Evolutionary conservation across 345 rosid species (phyloP).

Genomic region (Heritiera littoralis): DNA sequence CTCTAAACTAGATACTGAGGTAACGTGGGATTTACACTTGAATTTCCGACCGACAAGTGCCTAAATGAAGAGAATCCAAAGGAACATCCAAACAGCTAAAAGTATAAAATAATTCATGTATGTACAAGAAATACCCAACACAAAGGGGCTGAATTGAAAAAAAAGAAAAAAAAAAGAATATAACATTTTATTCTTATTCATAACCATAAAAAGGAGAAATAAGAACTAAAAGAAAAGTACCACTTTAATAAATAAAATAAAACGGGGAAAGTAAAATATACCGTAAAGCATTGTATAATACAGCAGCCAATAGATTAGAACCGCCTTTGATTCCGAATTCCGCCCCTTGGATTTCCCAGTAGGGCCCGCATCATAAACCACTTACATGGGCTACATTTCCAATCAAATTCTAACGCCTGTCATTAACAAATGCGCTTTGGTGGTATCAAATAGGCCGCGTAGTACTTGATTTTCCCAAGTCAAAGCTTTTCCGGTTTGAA

Average conservation of each 20-base stretch:
- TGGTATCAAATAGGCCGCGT: constrained; percentile 14
- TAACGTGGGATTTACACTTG: background rate
- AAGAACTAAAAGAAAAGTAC: constrained; percentile 2
- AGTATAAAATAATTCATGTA: background rate
- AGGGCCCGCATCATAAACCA: background rate
- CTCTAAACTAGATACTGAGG: background rate
- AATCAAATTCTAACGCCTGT: constrained; percentile 16
- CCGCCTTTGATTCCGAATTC: background rate
- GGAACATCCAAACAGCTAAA: background rate
- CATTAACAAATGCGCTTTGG: constrained; percentile 22
- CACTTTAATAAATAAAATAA: background rate
- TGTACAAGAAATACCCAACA: constrained; percentile 3
- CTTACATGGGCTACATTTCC: background rate
- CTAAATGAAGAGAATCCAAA: constrained; percentile 3
- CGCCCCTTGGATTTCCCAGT: background rate
- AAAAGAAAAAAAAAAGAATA: background rate
- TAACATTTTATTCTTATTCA: background rate
- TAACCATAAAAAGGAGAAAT: constrained; percentile 2
- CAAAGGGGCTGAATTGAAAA: background rate
- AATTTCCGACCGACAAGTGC: background rate
- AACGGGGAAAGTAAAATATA: background rate
- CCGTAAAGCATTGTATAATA: background rate
- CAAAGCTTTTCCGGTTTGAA: background rate
- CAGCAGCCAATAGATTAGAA: background rate
- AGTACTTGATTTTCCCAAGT: constrained; percentile 31